Evolutionary conservation across 1,284 basidiomycete species (phyloP).

Genomic region (Bondarzewia mesenterica): DNA sequence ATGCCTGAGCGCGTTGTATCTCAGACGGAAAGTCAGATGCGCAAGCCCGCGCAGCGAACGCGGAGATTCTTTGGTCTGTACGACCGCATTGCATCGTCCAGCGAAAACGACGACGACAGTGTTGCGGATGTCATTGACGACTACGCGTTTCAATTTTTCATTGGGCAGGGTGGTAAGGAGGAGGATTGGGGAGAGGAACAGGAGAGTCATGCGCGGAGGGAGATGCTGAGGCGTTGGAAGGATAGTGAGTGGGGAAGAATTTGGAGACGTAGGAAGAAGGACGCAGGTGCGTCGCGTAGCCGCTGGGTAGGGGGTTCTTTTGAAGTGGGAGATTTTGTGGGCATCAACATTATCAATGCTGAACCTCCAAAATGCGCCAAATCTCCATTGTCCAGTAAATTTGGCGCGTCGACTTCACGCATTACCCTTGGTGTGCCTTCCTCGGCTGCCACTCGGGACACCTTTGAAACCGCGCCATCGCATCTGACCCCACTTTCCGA

Average conservation of each 20-base stretch:
- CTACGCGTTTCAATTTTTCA: constrained; percentile 56
- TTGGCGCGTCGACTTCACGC: constrained; percentile 9
- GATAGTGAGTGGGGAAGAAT: constrained; percentile 57
- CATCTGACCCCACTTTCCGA: constrained; percentile 8
- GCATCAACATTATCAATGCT: constrained; percentile 42
- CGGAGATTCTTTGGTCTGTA: constrained; percentile 5
- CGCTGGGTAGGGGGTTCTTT: constrained; percentile 70
- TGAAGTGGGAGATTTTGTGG: constrained; percentile 61
- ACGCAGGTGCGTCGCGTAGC: constrained; percentile 16
- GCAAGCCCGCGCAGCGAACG: not conserved
- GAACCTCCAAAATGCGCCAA: constrained; percentile 11
- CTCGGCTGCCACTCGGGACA: constrained; percentile 18
- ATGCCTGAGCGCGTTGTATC: constrained; percentile 50
- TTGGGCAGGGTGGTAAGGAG: constrained; percentile 48
- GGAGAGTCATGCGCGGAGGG: constrained; percentile 41
- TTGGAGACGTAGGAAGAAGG: constrained; percentile 30
- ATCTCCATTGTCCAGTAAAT: constrained; percentile 10
- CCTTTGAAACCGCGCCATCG: constrained; percentile 29
- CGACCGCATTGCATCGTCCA: constrained; percentile 4
- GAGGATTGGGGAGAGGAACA: constrained; percentile 60
- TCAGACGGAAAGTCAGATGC: constrained; percentile 19
- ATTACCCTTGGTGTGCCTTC: constrained; percentile 9
- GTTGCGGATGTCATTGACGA: constrained; percentile 40
- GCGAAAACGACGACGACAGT: constrained; percentile 27
- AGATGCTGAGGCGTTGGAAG: constrained; percentile 54